Conservation (phyloP, 306 rosid genomes). For the Malus sieversii region DNA sequence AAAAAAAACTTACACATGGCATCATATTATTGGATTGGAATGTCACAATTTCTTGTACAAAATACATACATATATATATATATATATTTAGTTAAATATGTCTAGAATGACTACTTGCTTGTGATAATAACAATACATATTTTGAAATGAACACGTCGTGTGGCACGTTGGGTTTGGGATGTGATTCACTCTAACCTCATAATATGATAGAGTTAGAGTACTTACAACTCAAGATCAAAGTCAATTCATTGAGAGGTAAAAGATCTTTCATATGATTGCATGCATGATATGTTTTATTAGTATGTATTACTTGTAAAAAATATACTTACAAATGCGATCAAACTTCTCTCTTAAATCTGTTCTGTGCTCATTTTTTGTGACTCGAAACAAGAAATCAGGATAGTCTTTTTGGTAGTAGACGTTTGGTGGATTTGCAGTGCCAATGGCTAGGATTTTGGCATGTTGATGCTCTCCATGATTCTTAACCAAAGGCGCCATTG, state of each 20-base stretch:
- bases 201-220: not conserved
- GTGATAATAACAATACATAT: not conserved
- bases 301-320: not conserved
- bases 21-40: too few species aligned
- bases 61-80: too few species aligned
- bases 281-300: not conserved
- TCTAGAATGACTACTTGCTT: not conserved
- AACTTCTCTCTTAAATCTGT: not conserved
- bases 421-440: not conserved
- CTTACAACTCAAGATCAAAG: not conserved
- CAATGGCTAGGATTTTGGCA: not conserved
- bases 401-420: not conserved
- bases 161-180: not conserved
- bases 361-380: not conserved
- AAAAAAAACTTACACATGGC: too few species aligned
- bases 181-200: not conserved
- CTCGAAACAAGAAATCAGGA: not conserved
- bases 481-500: not conserved
- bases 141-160: not conserved
- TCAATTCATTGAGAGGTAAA: not conserved
- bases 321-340: constrained; percentile 32
- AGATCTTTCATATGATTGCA: not conserved
- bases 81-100: too few species aligned
- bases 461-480: not conserved
- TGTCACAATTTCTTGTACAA: too few species aligned